phyloP scores from a whole-genome alignment of 805 yeast genomes.

The Candida pini region DNA sequence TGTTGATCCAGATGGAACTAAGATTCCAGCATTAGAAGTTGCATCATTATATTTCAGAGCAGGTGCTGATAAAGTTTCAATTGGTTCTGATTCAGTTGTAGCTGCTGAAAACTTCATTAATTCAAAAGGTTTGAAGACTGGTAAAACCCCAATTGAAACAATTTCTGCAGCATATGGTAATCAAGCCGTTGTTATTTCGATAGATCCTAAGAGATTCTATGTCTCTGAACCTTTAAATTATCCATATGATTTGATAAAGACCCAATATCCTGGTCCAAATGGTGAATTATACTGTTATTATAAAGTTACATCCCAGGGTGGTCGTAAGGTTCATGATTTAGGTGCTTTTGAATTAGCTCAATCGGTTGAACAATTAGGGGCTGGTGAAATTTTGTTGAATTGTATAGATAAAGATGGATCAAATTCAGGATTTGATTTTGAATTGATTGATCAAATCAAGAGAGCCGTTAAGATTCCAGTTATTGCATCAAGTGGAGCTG shows the following conservation, averaged over 20 bases:
- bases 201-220: conserved; percentile 92
- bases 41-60: conserved; percentile 90
- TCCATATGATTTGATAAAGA: conserved; percentile 57
- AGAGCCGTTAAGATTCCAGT: conserved; percentile 80
- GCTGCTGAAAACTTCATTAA: conserved; percentile 83
- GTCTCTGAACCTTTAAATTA: conserved; percentile 57
- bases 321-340: conserved; percentile 78
- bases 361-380: conserved; percentile 91
- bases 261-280: conserved; percentile 70
- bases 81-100: conserved; percentile 94
- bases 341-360: conserved; percentile 87
- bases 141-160: conserved; percentile 86
- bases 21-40: conserved; percentile 79
- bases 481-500: conserved; percentile 98
- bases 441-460: conserved; percentile 75
- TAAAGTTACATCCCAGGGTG: conserved; percentile 95
- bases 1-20: conserved; percentile 76
- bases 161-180: conserved; percentile 89
- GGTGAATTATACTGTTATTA: conserved; percentile 90
- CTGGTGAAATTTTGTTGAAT: conserved; percentile 90
- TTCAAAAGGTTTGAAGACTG: conserved; percentile 52
- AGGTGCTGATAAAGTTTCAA: conserved; percentile 97
- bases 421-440: conserved; percentile 89
- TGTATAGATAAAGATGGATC: conserved; percentile 98
- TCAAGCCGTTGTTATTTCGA: conserved; percentile 96